Base-by-base conservation (phyloP, 2,329 filamentous ascomycete genomes). In the Thielaviopsis populi region DNA sequence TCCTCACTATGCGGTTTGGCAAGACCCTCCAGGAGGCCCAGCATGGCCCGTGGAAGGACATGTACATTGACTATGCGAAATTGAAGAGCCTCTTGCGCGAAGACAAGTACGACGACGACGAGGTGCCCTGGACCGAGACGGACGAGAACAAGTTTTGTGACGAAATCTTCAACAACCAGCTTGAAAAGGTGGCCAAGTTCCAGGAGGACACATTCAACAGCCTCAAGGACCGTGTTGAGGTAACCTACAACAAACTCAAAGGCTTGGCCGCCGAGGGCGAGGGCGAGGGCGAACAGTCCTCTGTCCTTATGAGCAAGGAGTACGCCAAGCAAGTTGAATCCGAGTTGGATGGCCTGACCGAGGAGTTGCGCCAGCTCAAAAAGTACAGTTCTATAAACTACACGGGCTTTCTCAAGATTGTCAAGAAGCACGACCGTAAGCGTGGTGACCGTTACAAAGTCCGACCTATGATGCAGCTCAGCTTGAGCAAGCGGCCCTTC, bases 351-450 rank as follows among this genome's bases (percentile, higher is more conserved):
- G 76, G 77, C 63, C 94, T 97, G 74, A 94, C 89, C 41, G 89
- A 89, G 72, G 90, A 96, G 75, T 86, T 95, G 71, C 92, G 87
- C 73, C 89, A 95, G 78, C 81, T 99, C 69, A 94, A 96, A 76
- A 94, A 89, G 74, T 99, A 94, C 76, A 94, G 90, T 74, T 88
- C 87, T 68, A 86, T 96, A 77, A 99, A 99, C 77, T 99, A 96
- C 75, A 96, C 94, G 5, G 94, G 91, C 59, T 96, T 97, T 75
- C 82, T 96, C 72, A 99, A 99, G 80, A 95, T 95, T 59, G 91
- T 91, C 64, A 99, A 99, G 84, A 99, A 99, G 77, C 94, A 99
- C 75, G 94, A 99, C 75, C 88, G 94, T 69, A 95, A 92, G 77
- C 83, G 92, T 68, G 91, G 91, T 64, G 81, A 85, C 68, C 82